These are phyloP conservation scores for Vitis hybrid DNA, from an alignment of 177 flowering plant genomes.

Conservation along the genomic window DNA sequence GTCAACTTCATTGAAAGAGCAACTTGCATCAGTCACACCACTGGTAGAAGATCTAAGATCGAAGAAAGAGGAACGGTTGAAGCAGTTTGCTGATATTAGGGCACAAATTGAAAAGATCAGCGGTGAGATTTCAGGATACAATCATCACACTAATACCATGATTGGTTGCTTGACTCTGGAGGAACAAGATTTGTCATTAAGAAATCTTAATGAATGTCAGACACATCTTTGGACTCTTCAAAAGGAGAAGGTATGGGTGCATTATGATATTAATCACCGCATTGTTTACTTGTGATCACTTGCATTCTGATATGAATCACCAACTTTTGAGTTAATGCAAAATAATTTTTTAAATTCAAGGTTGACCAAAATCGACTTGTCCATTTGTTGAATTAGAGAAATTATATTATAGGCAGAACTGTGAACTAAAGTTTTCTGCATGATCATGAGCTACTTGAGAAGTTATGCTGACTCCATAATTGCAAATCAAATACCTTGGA, in stretches of 20 bases:
- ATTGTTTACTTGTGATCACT: slow-evolving; percentile 1
- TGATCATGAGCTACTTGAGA: not conserved
- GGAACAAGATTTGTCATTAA: slow-evolving; percentile 69
- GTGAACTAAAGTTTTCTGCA: not conserved
- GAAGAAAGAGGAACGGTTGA: slow-evolving; percentile 69
- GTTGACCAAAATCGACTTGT: too few species aligned
- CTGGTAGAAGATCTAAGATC: slow-evolving; percentile 68
- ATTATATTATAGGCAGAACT: not conserved
- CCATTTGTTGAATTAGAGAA: not conserved
- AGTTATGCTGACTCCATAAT: not conserved
- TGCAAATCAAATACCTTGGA: not conserved
- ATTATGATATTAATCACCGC: not conserved
- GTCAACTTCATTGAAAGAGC: slow-evolving; percentile 60
- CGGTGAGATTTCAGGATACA: slow-evolving; percentile 73
- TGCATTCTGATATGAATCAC: not conserved
- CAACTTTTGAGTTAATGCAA: too few species aligned
- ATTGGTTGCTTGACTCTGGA: slow-evolving; percentile 35
- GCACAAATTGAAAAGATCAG: slow-evolving; percentile 73
- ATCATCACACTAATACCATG: slow-evolving; percentile 26
- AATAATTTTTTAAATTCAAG: not conserved
- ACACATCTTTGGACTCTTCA: slow-evolving; percentile 64
- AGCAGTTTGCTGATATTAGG: slow-evolving; percentile 68
- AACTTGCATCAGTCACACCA: slow-evolving; percentile 69
- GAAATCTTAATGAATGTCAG: slow-evolving; percentile 75
- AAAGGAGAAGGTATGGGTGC: slow-evolving; percentile 73